Evolutionary conservation across 1,139 yeast species (phyloP).

Genomic region (Meyerozyma carpophila): DNA sequence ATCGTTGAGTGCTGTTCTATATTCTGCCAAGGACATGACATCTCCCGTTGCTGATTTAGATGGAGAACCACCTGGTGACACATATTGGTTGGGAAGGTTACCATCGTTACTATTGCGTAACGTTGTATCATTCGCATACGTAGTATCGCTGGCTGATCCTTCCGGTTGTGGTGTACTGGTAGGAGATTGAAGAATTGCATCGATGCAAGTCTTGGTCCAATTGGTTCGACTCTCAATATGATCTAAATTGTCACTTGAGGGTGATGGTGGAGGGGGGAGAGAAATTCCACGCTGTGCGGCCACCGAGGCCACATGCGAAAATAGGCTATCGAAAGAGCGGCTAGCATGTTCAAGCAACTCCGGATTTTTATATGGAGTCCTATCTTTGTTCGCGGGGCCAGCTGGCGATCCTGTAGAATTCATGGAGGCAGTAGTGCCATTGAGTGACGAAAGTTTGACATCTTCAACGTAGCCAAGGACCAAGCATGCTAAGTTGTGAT

Average conservation of each 20-base stretch:
- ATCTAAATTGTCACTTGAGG: conserved; percentile 17
- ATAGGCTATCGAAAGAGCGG: conserved; percentile 36
- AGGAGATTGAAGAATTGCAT: conserved; percentile 21
- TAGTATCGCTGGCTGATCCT: conserved; percentile 11
- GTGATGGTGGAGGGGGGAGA: conserved; percentile 40
- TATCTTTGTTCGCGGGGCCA: background rate
- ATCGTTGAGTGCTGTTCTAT: conserved; percentile 55
- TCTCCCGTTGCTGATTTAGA: conserved; percentile 10
- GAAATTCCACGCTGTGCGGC: conserved; percentile 47
- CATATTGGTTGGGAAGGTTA: conserved; percentile 15
- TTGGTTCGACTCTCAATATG: conserved; percentile 27
- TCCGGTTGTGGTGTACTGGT: background rate
- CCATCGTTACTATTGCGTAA: conserved; percentile 1
- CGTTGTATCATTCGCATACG: conserved; percentile 8
- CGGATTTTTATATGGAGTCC: background rate
- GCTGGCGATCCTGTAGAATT: background rate
- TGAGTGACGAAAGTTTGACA: conserved; percentile 20
- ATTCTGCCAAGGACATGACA: conserved; percentile 31
- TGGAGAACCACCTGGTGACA: conserved; percentile 11
- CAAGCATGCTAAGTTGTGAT: conserved; percentile 41
- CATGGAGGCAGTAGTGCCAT: background rate
- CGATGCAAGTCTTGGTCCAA: conserved; percentile 56
- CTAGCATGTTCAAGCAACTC: background rate
- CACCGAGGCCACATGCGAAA: conserved; percentile 48
- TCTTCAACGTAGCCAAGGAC: conserved; percentile 44